These are phyloP conservation scores for Cyamopsis tetragonoloba DNA, from an alignment of 306 rosid genomes.

Conservation along the genomic window DNA sequence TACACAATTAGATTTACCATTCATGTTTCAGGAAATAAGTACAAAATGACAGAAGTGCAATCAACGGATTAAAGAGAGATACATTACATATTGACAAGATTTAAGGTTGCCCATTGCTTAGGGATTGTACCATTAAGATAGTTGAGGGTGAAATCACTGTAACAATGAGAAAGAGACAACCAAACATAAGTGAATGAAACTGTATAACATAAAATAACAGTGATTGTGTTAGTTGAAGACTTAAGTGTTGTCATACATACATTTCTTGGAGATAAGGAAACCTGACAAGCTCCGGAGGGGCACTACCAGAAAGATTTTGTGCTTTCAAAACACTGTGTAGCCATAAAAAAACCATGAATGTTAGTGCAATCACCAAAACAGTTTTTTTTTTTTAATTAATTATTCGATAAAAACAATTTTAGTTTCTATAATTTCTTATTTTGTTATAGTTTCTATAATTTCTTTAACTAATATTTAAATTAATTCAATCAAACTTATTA, in stretches of 20 bases:
- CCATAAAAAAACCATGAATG: background rate
- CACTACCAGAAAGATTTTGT: constrained; percentile 43
- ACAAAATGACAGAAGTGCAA: background rate
- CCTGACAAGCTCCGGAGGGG: constrained; percentile 35
- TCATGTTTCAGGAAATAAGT: background rate
- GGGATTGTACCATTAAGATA: constrained; percentile 66
- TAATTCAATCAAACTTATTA: no score
- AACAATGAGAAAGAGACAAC: background rate
- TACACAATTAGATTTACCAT: background rate
- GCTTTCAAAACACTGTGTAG: constrained; percentile 29
- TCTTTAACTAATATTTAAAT: no score
- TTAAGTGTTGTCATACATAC: constrained; percentile 28
- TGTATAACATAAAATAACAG: background rate
- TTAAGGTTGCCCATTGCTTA: constrained; percentile 37
- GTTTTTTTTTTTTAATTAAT: no score
- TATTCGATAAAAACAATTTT: no score
- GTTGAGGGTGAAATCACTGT: constrained; percentile 49
- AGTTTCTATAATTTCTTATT: no score
- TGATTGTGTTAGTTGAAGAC: no score
- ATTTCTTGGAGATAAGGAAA: constrained; percentile 45
- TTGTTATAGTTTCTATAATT: no score
- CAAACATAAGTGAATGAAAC: background rate
- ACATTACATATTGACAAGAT: constrained; percentile 44
- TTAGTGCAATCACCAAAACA: background rate
- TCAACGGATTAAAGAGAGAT: background rate